Evolutionary conservation across 75 land plant species (phyloP), one percentile per base, ranked within the genome.

Genomic region (Picea glauca): DNA sequence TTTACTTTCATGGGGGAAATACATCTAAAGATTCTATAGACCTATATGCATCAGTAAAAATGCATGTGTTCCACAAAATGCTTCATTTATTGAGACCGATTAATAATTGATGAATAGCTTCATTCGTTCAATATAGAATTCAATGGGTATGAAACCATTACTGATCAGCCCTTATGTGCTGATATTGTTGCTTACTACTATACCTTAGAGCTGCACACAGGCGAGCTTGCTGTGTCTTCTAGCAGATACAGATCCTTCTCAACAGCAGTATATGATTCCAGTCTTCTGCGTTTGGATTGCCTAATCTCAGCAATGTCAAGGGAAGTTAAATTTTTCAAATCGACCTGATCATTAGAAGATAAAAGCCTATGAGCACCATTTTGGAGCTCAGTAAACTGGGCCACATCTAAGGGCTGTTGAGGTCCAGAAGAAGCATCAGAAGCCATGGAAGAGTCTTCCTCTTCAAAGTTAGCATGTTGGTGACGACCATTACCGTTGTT

Each of bases 371-470:
- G 12, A 50, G 62, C 13, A 58, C 12, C 64, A 40, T 18, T 59
- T 33, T 43, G 9, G 18, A 78, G 31, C 20, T 78, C 62, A 21
- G 56, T 60, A 46, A 21, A 40, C 33, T 13, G 56, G 13, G 14
- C 72, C 18, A 80, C 81, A 20, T 76, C 81, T 15, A 57, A 58
- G 59, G 76, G 77, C 61, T 78, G 88, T 73, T 83, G 85, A 43
- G 90, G 90, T 30, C 90, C 88, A 58, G 90, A 88, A 58, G 90
- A 88, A 20, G 90, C 90, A 86, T 88, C 90, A 77, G 90, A 88
- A 40, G 84, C 90, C 90, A 88, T 88, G 7, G 90, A 88, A 31
- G 78, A 50, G 18, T 60, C 64, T 30, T 81, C 82, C 18, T 81
- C 82, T 40, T 81, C 83, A 26, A 15, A 65, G 11, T 20, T 18